Evolutionary conservation across 2,329 filamentous ascomycete genomes (phyloP).

Genomic region (Fusarium sp.): DNA sequence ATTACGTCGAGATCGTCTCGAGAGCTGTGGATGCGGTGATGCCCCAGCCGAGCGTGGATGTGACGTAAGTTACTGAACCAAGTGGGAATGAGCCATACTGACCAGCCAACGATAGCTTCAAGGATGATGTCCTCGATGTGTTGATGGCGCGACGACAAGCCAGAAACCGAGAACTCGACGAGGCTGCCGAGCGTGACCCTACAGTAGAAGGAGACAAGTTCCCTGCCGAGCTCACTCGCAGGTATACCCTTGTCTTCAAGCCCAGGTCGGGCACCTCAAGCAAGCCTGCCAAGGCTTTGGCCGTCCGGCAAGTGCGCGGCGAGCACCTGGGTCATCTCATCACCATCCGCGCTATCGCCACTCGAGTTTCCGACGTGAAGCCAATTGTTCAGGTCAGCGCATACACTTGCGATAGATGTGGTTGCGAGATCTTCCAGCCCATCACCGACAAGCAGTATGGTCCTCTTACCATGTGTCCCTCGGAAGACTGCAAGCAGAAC

Average conservation of each 20-base stretch:
- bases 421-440: constrained; percentile 97
- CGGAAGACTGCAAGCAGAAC: constrained; percentile 88
- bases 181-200: constrained; percentile 75
- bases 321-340: constrained; percentile 95
- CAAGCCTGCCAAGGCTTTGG: constrained; percentile 73
- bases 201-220: constrained; percentile 81
- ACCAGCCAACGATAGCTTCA: constrained; percentile 72
- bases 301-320: constrained; percentile 93
- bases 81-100: background rate
- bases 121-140: constrained; percentile 96
- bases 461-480: constrained; percentile 87
- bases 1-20: constrained; percentile 93
- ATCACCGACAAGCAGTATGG: constrained; percentile 91
- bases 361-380: constrained; percentile 96
- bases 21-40: constrained; percentile 88
- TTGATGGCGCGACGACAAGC: constrained; percentile 92
- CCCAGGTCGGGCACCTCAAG: constrained; percentile 81
- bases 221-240: constrained; percentile 88
- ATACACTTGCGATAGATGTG: constrained; percentile 96
- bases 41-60: constrained; percentile 80
- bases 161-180: constrained; percentile 81
- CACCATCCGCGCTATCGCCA: constrained; percentile 93
- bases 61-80: constrained; percentile 68
- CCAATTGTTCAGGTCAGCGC: constrained; percentile 97
- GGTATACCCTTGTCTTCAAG: constrained; percentile 97